A percentile compares a stretch with the other conserved stretches of the same genome.
Conservation (phyloP, 1,284 basidiomycete genomes). For the Peniophora sp. region DNA sequence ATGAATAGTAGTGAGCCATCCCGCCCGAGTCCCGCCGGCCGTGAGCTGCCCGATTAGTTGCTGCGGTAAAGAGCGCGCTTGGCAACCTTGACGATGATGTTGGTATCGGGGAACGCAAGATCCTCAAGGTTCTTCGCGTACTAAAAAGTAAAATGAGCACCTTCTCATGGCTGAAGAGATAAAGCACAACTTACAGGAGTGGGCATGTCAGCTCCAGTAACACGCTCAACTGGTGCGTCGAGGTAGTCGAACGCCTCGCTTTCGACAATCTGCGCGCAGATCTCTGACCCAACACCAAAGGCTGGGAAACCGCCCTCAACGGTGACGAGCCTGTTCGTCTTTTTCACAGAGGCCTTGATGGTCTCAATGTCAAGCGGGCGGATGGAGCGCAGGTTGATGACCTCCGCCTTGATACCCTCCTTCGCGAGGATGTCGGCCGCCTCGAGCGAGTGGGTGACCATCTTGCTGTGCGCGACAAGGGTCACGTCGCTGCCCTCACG, state of each 20-base stretch:
- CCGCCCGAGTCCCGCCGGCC: too few species aligned
- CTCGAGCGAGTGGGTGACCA: conserved; percentile 90
- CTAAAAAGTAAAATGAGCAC: conserved; percentile 28
- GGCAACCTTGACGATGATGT: conserved; percentile 83
- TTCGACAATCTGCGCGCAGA: conserved; percentile 94
- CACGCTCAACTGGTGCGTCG: conserved; percentile 94
- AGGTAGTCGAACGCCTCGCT: conserved; percentile 95
- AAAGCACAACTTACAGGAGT: conserved; percentile 69
- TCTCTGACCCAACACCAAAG: conserved; percentile 98
- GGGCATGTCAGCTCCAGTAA: conserved; percentile 96
- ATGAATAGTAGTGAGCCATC: too few species aligned
- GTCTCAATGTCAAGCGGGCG: conserved; percentile 97
- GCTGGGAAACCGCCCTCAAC: conserved; percentile 99
- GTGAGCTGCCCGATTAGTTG: conserved; percentile 38
- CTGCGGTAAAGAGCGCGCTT: conserved; percentile 87
- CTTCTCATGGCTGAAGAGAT: background rate
- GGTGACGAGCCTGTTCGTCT: conserved; percentile 93
- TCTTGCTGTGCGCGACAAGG: conserved; percentile 94
- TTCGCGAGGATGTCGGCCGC: conserved; percentile 90
- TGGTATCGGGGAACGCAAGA: conserved; percentile 87
- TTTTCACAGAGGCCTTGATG: conserved; percentile 94
- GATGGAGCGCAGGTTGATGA: conserved; percentile 94
- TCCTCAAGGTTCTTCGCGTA: conserved; percentile 86
- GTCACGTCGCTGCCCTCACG: conserved; percentile 90
- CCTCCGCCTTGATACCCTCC: conserved; percentile 96